Percentiles rank a stretch among this genome's conserved stretches.
Evolutionary conservation across 2,329 filamentous ascomycete species (phyloP).

Genomic region (Epichloe sylvatica): DNA sequence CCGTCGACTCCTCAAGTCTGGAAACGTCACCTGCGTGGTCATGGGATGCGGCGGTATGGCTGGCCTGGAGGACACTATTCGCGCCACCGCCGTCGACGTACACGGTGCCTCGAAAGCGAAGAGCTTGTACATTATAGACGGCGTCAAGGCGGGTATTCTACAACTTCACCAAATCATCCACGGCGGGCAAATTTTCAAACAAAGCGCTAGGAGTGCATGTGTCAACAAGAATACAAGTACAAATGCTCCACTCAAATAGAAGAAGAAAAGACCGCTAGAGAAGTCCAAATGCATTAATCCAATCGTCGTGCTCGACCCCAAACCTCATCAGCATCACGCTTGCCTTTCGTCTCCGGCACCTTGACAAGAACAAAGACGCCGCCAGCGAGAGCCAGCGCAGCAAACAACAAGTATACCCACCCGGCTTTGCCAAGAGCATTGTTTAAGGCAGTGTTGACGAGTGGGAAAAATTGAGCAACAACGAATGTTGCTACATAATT

Average conservation of each 20-base stretch:
- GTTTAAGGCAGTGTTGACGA: constrained; percentile 64
- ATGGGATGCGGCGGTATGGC: constrained; percentile 89
- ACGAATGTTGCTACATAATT: constrained; percentile 87
- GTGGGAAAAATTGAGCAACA: constrained; percentile 88
- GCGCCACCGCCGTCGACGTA: constrained; percentile 50
- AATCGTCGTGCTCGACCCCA: constrained; percentile 56
- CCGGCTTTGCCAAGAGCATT: constrained; percentile 51
- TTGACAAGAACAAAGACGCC: constrained; percentile 56
- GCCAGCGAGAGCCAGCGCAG: constrained; percentile 54
- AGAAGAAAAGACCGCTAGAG: not conserved
- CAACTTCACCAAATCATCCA: constrained; percentile 43
- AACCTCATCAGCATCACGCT: constrained; percentile 74
- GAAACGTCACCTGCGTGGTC: constrained; percentile 53
- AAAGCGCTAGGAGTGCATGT: not conserved
- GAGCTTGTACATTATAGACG: constrained; percentile 54
- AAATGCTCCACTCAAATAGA: not conserved
- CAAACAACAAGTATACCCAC: constrained; percentile 87
- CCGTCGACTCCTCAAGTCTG: constrained; percentile 43
- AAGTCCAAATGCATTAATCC: constrained; percentile 24
- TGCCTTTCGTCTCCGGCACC: constrained; percentile 83
- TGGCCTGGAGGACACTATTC: constrained; percentile 65
- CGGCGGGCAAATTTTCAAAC: constrained; percentile 25
- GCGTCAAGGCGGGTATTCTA: constrained; percentile 55
- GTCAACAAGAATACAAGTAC: not conserved
- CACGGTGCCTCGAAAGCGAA: constrained; percentile 7